These are phyloP conservation scores for Colletotrichum viniferum DNA, from an alignment of 2,329 filamentous ascomycete genomes.

Conservation along the genomic window DNA sequence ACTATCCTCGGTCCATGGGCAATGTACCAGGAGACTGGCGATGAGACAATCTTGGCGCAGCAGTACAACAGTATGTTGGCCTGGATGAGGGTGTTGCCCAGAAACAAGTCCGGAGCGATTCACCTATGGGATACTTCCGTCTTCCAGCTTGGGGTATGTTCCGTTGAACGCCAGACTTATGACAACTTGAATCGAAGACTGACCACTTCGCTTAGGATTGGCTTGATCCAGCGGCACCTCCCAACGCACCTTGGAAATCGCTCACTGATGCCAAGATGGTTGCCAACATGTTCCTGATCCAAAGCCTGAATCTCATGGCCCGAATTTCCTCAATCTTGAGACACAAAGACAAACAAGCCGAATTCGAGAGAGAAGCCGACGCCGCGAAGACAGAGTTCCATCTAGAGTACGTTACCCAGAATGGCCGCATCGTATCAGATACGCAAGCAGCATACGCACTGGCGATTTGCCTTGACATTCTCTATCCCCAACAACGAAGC, in stretches of 20 bases:
- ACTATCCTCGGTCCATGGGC: conserved; percentile 12
- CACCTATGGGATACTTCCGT: conserved; percentile 1
- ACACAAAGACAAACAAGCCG: conserved; percentile 22
- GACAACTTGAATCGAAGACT: not conserved
- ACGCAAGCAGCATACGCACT: conserved; percentile 25
- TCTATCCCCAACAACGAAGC: not conserved
- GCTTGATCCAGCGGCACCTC: conserved; percentile 36
- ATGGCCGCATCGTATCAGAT: conserved; percentile 22
- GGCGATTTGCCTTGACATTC: conserved; percentile 24
- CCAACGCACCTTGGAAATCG: conserved; percentile 28
- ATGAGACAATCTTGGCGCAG: not conserved
- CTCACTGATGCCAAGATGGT: conserved; percentile 32
- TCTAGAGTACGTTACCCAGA: conserved; percentile 23
- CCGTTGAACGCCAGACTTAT: not conserved
- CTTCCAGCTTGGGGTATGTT: conserved; percentile 8
- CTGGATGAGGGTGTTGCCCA: conserved; percentile 7
- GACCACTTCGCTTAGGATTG: conserved; percentile 41
- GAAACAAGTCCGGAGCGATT: not conserved
- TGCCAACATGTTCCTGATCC: conserved; percentile 34
- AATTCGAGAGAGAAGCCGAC: not conserved
- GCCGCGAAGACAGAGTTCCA: conserved; percentile 22
- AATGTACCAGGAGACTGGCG: conserved; percentile 4
- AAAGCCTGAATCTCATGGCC: conserved; percentile 3
- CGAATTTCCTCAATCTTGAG: not conserved
- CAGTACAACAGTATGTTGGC: conserved; percentile 10